Evolutionary conservation across 177 flowering plant species (phyloP).

Genomic region (Vitis hybrid): DNA sequence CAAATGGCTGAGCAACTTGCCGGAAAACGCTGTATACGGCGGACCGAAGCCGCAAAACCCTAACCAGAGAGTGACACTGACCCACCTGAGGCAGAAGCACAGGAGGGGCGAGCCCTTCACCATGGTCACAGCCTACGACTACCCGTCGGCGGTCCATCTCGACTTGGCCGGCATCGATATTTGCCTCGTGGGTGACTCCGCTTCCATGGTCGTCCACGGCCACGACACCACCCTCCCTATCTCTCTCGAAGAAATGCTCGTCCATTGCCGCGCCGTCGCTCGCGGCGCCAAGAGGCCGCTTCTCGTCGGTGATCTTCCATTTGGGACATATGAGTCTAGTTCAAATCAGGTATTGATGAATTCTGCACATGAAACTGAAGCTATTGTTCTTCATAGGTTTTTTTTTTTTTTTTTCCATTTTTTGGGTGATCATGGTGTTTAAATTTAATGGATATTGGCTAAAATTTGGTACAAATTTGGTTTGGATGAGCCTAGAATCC

Average conservation of each 20-base stretch:
- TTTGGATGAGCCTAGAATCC: no score
- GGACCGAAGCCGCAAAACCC: slow-evolving; percentile 80
- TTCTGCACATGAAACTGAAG: background rate
- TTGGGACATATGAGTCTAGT: slow-evolving; percentile 84
- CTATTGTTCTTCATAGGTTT: no score
- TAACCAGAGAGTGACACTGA: slow-evolving; percentile 62
- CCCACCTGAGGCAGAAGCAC: slow-evolving; percentile 61
- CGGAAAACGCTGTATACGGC: slow-evolving; percentile 83
- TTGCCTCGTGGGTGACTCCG: slow-evolving; percentile 92
- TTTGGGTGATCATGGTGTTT: no score
- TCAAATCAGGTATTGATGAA: slow-evolving; percentile 51
- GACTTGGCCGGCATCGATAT: slow-evolving; percentile 86
- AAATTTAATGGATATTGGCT: no score
- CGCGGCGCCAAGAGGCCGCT: slow-evolving; percentile 87
- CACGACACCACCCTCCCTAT: slow-evolving; percentile 94
- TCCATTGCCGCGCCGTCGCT: slow-evolving; percentile 90
- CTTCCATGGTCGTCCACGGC: slow-evolving; percentile 97
- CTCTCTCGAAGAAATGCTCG: slow-evolving; percentile 83
- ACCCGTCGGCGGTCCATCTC: slow-evolving; percentile 89
- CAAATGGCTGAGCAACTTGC: slow-evolving; percentile 72
- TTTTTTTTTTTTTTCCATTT: no score
- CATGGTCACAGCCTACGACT: slow-evolving; percentile 91
- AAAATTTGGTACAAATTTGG: no score
- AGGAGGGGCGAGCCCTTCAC: slow-evolving; percentile 69
- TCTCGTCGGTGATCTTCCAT: slow-evolving; percentile 89